A percentile compares a stretch with the other conserved stretches of the same genome.
Conservation (phyloP, 345 rosid genomes). For the Gynandropsis gynandra region DNA sequence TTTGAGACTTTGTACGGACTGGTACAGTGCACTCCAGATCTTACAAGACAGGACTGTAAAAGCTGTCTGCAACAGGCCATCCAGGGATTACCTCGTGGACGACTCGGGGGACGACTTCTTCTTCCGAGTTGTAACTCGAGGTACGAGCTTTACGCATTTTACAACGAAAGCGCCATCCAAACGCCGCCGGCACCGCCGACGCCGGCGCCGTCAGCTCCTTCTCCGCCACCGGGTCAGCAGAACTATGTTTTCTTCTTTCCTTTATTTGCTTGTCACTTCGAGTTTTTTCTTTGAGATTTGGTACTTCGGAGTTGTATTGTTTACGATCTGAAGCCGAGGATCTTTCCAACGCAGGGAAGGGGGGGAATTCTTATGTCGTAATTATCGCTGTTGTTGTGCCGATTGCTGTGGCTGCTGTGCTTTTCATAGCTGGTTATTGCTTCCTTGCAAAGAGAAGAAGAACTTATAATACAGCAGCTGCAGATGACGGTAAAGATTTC, state of each 20-base stretch:
- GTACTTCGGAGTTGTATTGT: too few species aligned
- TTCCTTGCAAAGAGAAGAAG: conserved; percentile 10
- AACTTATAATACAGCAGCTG: neutral
- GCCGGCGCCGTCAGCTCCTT: neutral
- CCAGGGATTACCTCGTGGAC: neutral
- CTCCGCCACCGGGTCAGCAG: neutral
- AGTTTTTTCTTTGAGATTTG: too few species aligned
- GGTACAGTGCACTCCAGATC: conserved; percentile 38
- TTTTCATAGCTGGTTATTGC: neutral
- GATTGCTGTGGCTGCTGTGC: neutral
- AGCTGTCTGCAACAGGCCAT: conserved; percentile 17
- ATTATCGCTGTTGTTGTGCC: conserved; percentile 11
- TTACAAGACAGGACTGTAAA: conserved; percentile 11
- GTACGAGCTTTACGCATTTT: conserved; percentile 23
- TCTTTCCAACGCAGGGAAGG: conserved; percentile 2
- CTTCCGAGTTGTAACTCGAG: conserved; percentile 29
- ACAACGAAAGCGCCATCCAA: neutral
- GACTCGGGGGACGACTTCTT: conserved; percentile 22
- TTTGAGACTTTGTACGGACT: conserved; percentile 21
- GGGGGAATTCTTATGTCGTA: neutral
- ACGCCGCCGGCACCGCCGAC: neutral
- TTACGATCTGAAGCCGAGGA: too few species aligned
- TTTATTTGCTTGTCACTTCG: too few species aligned
- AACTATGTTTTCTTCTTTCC: too few species aligned
- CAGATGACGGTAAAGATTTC: conserved; percentile 5